These are phyloP conservation scores for Talaromyces adpressus DNA, from an alignment of 495 filamentous ascomycete species.

Conservation along the genomic window DNA sequence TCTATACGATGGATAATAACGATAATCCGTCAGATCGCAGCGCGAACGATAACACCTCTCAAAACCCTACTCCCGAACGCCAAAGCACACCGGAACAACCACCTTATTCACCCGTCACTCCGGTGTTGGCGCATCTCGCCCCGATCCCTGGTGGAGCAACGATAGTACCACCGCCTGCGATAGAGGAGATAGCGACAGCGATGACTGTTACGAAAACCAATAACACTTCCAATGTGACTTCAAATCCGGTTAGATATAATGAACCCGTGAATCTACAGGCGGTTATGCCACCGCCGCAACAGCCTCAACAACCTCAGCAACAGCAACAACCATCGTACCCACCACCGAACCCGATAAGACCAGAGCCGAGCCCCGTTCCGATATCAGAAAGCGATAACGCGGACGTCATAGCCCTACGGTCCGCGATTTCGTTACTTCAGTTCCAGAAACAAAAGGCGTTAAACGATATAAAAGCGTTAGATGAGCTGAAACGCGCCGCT, in stretches of 20 bases:
- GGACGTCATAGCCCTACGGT: conserved; percentile 75
- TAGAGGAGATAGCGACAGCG: not conserved
- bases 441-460: conserved; percentile 69
- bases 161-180: conserved; percentile 29
- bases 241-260: not conserved
- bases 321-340: not conserved
- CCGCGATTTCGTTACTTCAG: conserved; percentile 74
- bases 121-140: conserved; percentile 34
- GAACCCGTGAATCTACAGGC: not conserved
- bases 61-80: conserved; percentile 14
- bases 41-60: not conserved
- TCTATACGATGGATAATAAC: not conserved
- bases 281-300: not conserved
- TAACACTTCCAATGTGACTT: not conserved
- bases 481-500: conserved; percentile 56
- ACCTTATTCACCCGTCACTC: conserved; percentile 42
- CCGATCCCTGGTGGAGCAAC: conserved; percentile 24
- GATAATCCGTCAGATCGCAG: not conserved
- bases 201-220: not conserved
- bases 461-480: conserved; percentile 60
- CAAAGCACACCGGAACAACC: conserved; percentile 38
- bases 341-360: conserved; percentile 4
- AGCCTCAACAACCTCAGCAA: not conserved
- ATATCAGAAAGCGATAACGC: conserved; percentile 72
- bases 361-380: conserved; percentile 51